Base-by-base conservation (phyloP, 2,329 filamentous ascomycete genomes). In the Pseudogymnoascus sp. region DNA sequence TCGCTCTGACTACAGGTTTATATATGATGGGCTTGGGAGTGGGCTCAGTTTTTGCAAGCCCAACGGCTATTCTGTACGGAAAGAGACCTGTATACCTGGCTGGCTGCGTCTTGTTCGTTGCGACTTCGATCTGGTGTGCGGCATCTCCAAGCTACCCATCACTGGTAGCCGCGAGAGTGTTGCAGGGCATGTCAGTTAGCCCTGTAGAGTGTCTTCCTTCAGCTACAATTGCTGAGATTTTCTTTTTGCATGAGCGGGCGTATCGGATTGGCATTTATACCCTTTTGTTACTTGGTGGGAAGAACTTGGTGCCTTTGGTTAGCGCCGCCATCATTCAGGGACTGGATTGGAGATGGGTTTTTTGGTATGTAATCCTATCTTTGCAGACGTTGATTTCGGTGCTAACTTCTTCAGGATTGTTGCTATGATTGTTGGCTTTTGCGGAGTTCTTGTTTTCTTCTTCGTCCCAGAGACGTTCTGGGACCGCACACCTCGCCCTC, bases 391-490 rank as follows among this genome's bases (percentile, higher is more conserved):
- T 14, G 16, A 11, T 34, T n/a, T 43, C 37, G 7, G 7, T 36
- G 63, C 69, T 76, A 48, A 77, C 62, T 31, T 67, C 41, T 5
- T 36, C 62, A 90, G 89, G 89, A 87, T 96, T 63, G 86, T 96
- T 54, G 85, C 92, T 0, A 90, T 96, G 3, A 79, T 96, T 8
- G 89, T 92, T 36, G 90, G 81, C 0, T 83, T 90, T 60, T 87
- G 86, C 65, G 82, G 87, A 39, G 74, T 85, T 19, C 77, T 96
- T 2, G 80, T 98, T 1, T 96, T 96, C 74, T 81, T 97, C 65
- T 96, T 96, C 70, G 90, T 96, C 0, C 93, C 93, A 0, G 93
- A 98, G 77, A 96, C 92, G 0, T 97, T 96, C 69, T 98, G 93
- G 93, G 92, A 97, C 75, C 83, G 93, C 60, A 88, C 89, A 2